Percentiles rank a stretch among this genome's conserved stretches.
Conservation (phyloP, 2,329 filamentous ascomycete genomes). For the Phialophora chinensis region DNA sequence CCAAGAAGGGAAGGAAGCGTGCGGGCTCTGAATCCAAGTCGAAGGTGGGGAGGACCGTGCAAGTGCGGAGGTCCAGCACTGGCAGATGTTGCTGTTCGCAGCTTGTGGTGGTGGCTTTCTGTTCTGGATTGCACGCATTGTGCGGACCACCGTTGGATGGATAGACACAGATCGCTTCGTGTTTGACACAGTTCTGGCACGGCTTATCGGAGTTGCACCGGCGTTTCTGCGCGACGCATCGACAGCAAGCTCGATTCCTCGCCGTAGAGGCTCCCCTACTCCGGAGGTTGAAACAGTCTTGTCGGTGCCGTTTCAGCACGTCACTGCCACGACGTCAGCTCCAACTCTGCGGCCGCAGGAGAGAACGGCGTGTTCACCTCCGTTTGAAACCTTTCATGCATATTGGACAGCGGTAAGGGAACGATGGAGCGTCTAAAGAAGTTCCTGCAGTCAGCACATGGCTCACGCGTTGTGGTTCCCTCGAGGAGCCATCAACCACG, state of each 20-base stretch:
- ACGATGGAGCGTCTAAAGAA: conserved; percentile 10
- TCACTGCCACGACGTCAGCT: neutral
- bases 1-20: conserved; percentile 13
- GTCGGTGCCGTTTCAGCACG: conserved; percentile 17
- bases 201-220: conserved; percentile 11
- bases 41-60: neutral
- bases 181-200: conserved; percentile 10
- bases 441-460: neutral
- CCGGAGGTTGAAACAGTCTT: neutral
- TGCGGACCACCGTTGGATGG: neutral
- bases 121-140: neutral
- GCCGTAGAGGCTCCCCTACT: neutral
- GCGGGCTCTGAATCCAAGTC: conserved; percentile 9
- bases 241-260: conserved; percentile 8
- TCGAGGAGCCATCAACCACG: neutral
- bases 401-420: conserved; percentile 5
- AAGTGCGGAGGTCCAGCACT: neutral
- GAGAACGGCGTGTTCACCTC: neutral
- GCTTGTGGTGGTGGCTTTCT: neutral
- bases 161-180: neutral
- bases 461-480: neutral
- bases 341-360: neutral
- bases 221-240: conserved; percentile 8
- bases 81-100: neutral
- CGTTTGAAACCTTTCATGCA: conserved; percentile 17